Evolutionary conservation across 2,329 filamentous ascomycete genomes (phyloP), one percentile per base, ranked within the genome.

Genomic region (Phialophora chinensis): DNA sequence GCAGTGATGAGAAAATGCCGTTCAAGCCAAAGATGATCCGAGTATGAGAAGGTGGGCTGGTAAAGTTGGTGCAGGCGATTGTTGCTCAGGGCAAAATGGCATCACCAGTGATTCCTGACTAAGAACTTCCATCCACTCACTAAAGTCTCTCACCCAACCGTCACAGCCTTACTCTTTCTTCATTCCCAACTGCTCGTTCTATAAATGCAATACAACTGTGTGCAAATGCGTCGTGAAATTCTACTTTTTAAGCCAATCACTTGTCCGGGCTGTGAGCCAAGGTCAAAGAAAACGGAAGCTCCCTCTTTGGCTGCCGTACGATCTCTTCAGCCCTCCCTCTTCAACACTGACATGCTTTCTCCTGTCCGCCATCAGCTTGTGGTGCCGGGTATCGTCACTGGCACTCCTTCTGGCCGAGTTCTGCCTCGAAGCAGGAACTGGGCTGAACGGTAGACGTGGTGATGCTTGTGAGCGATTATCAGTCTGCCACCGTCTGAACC

Each of bases 231-330:
- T 25, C 23, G 11, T 56, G 4, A n/a, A n/a, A 35, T 29, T 20
- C 29, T 56, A 29, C 14, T 56, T 3, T 3, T 25, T 49, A 49
- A 6, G 25, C 4, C 47, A 14, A n/a, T 14, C 29, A 23, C 38
- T 12, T n/a, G 29, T 10, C 35, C 23, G 38, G 25, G 8, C 20
- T 44, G 8, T 17, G 11, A 5, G 56, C n/a, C 38, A 11, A 29
- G 20, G n/a, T 70, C 66, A 77, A 38, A 77, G 72, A 71, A 77
- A 77, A n/a, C 72, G 73, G 17, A 74, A 67, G 60, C 74, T 74
- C 29, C 74, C 74, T 50, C 69, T 63, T n/a, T 73, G 68, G 66
- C 74, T 77, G 29, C 69, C 71, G 10, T 71, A 72, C 6, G 66
- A 71, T 38, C 68, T 71, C 47, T 66, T 66, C 20, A 74, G 58